phyloP scores from a whole-genome alignment of 345 rosid genomes.

The Populus pruinosa region DNA sequence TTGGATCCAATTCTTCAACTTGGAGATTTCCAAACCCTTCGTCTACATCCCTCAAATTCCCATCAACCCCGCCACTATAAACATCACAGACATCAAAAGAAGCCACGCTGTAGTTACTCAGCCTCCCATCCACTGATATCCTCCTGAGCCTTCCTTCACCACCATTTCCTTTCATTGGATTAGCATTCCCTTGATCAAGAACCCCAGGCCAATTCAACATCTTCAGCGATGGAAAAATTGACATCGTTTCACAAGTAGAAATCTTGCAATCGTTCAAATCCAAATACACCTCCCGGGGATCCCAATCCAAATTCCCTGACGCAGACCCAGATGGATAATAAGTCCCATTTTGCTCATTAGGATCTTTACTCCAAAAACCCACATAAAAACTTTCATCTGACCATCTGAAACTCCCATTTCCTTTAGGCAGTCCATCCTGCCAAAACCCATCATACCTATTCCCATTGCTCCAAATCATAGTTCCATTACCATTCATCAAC shows the following conservation, averaged over 20 bases:
- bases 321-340: constrained; percentile 62
- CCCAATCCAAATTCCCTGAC: constrained; percentile 63
- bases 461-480: constrained; percentile 77
- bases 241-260: constrained; percentile 53
- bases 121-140: constrained; percentile 65
- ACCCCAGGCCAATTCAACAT: constrained; percentile 54
- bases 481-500: constrained; percentile 70
- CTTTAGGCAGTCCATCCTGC: constrained; percentile 85
- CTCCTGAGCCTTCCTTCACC: constrained; percentile 46
- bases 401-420: constrained; percentile 80
- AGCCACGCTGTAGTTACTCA: constrained; percentile 41
- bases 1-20: constrained; percentile 39
- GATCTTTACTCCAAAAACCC: constrained; percentile 87
- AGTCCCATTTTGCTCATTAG: constrained; percentile 72
- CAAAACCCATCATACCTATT: constrained; percentile 89
- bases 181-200: constrained; percentile 21
- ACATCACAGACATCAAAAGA: constrained; percentile 25
- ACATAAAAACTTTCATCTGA: constrained; percentile 75
- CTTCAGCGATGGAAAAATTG: constrained; percentile 81
- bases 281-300: constrained; percentile 63
- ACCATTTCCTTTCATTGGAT: constrained; percentile 23
- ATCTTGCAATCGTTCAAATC: constrained; percentile 63
- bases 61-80: constrained; percentile 26
- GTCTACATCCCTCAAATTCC: constrained; percentile 34
- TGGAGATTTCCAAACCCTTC: constrained; percentile 44